These are phyloP conservation scores for Erysimum cheiranthoides DNA, from an alignment of 345 rosid species.

Conservation along the genomic window DNA sequence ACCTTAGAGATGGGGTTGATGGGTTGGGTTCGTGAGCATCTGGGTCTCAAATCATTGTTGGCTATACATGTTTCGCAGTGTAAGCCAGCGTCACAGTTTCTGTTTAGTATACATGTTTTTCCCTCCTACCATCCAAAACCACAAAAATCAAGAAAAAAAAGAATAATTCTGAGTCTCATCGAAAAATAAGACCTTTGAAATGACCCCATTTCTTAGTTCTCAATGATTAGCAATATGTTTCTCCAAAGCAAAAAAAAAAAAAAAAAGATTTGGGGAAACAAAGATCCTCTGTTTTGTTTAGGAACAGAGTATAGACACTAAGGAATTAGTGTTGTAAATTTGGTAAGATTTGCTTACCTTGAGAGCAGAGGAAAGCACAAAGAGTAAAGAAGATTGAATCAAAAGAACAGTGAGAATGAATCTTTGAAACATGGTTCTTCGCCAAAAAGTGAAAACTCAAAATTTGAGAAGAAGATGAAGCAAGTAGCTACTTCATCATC, in stretches of 20 bases:
- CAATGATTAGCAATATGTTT: not conserved
- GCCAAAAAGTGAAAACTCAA: not conserved
- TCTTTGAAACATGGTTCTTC: conserved; percentile 48
- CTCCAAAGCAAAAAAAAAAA: not conserved
- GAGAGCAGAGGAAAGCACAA: conserved; percentile 58
- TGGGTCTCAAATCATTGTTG: conserved; percentile 65
- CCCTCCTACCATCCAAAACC: conserved; percentile 61
- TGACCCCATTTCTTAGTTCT: not conserved
- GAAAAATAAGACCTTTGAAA: not conserved
- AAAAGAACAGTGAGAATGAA: conserved; percentile 38
- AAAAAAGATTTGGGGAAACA: not conserved
- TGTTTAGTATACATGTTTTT: conserved; percentile 58
- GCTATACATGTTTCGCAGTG: conserved; percentile 79
- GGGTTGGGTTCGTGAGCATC: conserved; percentile 77
- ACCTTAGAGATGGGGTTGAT: conserved; percentile 70
- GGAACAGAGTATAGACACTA: conserved; percentile 18
- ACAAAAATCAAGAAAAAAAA: conserved; percentile 12
- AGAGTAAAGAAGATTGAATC: conserved; percentile 46
- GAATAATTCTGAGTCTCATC: not conserved
- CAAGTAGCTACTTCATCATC: conserved; percentile 25
- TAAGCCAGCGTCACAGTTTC: conserved; percentile 69
- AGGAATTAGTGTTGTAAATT: not conserved
- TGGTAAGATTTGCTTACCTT: conserved; percentile 48
- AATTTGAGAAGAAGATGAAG: conserved; percentile 10
- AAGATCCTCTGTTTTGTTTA: not conserved